Base-by-base conservation (phyloP, 2,329 filamentous ascomycete genomes). In the Sclerotinia subarctica region DNA sequence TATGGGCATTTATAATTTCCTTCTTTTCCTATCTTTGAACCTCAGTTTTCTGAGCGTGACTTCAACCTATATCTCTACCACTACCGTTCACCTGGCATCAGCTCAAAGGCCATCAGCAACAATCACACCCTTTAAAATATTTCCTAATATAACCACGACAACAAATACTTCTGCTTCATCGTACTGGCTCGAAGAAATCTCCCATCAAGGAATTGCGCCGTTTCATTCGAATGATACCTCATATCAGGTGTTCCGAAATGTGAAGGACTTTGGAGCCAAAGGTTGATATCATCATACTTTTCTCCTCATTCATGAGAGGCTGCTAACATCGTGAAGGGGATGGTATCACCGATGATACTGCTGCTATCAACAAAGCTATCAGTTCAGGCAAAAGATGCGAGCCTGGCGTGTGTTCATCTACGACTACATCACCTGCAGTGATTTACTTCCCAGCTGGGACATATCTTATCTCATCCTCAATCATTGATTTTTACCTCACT, bases 281-380 rank as follows among this genome's bases (percentile, higher is more conserved):
- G 72, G 72, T 68, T 54, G 21, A 29, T 70, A n/a, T 42, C 3
- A 69, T 35, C 2, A 46, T 26, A 15, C 19, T 47, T 8, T 44
- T 7, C 15, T 15, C 24, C 94, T 96, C 81, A 92, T 90, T 58
- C 86, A 97, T 97, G 71, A 92, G 96, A 81, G 96, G 82, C 92
- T 89, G 54, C 86, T 97, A 62, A 90, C 97, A 42, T 72, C 92
- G 96, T 81, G 86, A 46, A 74, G 72, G 73, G 35, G 86, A 90
- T 73, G 72, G 88, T 11, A 79, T 81, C 0, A 90, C 89, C n/a
- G 94, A 97, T 77, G 93, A 97, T 76, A 96, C 93, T 0, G 71
- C 80, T 1, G 92, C 93, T 68, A 96, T 98, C 84, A 96, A 97
- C 81, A 78, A 81, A 35, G 74, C 73, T 10, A 73, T 76, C 2